Evolutionary conservation across 352 stramenopile species (phyloP), one percentile per base, ranked within the genome.

Genomic region (Phytophthora pistaciae): DNA sequence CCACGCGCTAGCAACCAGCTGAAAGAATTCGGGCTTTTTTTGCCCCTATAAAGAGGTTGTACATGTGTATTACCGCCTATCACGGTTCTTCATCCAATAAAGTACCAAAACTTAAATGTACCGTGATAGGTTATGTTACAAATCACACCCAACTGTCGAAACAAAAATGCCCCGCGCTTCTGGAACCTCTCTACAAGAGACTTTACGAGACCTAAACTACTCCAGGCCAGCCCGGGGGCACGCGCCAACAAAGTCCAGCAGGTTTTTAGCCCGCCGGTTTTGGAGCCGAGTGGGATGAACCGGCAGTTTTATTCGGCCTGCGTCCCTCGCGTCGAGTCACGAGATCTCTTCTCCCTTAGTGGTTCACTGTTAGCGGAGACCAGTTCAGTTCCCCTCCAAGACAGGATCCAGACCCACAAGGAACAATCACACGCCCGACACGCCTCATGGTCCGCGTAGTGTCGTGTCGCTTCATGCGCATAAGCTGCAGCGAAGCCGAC

Each of bases 401-500:
- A 50, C 14, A 20, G 8, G 42, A 23, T n/a, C 38, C 38, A 18
- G 16, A 16, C 38, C 38, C 11, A n/a, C 29, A 33, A 33, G 27
- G 38, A 44, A 44, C 38, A 8, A 44, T 7, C 11, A 14, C 38
- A 44, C 27, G 27, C 27, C 27, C 27, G 27, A 44, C 29, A 9
- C 29, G 42, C 18, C 16, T 29, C 48, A 64, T 64, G 57, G 62
- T 63, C 3, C 62, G 54, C 11, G 63, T 72, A 25, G 29, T 55
- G 9, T 62, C 64, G 29, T 68, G 56, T 20, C 60, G 50, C 21
- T 82, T 82, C 56, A 36, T 74, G 53, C 74, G 74, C 21, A 69
- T 75, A 25, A 72, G 64, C 57, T 82, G 74, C 66, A 55, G 44
- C 55, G 63, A 64, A 46, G 44, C 59, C 25, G 64, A 73, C 66